Evolutionary conservation across 345 rosid species (phyloP).

Genomic region (Lumnitzera racemosa): DNA sequence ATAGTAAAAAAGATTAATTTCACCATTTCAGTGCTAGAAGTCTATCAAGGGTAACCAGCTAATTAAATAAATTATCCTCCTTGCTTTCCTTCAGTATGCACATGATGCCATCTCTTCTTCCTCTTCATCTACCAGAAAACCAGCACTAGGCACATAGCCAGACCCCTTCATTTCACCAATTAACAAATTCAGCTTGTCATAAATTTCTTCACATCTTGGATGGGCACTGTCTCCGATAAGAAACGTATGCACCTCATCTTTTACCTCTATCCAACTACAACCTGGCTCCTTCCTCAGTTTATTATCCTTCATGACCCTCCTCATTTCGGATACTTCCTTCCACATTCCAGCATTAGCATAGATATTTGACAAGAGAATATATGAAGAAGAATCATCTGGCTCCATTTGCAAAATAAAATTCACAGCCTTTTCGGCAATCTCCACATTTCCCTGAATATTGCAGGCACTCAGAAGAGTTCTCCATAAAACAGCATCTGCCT

Average conservation of each 20-base stretch:
- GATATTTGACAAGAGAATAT: constrained; percentile 68
- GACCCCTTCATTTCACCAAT: constrained; percentile 50
- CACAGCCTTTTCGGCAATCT: constrained; percentile 67
- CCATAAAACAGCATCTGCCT: constrained; percentile 80
- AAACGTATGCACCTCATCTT: constrained; percentile 70
- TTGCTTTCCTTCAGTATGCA: background rate
- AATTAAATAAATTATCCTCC: too few species aligned
- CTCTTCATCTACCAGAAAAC: constrained; percentile 16
- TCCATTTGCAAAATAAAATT: constrained; percentile 48
- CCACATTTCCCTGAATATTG: constrained; percentile 61
- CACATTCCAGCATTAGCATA: constrained; percentile 91
- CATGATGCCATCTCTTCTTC: constrained; percentile 2
- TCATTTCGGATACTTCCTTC: constrained; percentile 57
- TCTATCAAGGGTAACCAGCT: too few species aligned
- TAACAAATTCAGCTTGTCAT: constrained; percentile 41
- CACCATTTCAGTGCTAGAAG: too few species aligned
- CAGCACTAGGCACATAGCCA: constrained; percentile 17
- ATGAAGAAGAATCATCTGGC: constrained; percentile 75
- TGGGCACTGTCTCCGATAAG: constrained; percentile 62
- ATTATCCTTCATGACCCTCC: constrained; percentile 57
- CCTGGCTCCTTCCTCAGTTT: constrained; percentile 89
- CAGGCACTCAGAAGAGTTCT: constrained; percentile 75
- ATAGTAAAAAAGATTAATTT: too few species aligned
- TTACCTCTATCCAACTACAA: constrained; percentile 89
- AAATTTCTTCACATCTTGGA: constrained; percentile 54